Base-by-base conservation (phyloP, 2,329 filamentous ascomycete genomes). In the Colletotrichum lentis region DNA sequence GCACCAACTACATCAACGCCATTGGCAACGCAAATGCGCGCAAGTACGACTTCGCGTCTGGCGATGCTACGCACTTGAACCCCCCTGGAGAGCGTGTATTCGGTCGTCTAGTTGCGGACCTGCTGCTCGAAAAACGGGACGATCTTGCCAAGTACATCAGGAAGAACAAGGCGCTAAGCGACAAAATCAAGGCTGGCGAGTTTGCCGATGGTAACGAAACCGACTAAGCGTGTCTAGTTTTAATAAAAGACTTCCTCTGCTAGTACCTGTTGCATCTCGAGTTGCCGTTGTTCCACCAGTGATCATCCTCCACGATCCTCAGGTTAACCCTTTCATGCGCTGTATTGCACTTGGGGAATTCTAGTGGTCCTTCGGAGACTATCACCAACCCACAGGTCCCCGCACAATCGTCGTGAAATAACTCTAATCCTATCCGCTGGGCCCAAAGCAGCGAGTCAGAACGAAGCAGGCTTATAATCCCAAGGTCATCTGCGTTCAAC, bases 21-120 rank as follows among this genome's bases (percentile, higher is more conserved):
- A 85, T 88, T 59, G 85, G 86, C 0, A 76, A 80, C 41, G 71
- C 74, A 0, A 80, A 81, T 6, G 81, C 83, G 0, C 77, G 79
- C 39, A 77, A 72, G 47, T 87, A 87, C 53, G 84, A 88, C 67
- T 73, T 81, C 27, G 71, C 71, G 22, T 70, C 77, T 2, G 76
- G 74, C 4, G 88, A 90, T 72, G 76, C 78, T 54, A 89, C 87
- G 1, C 88, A 90, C 76, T 71, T 90, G 37, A 89, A 88, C 72
- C 73, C 74, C 2, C 77, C 79, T 65, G 87, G 87, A 0, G 82
- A 80, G 35, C 77, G 81, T 1, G 85, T 90, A 0, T 90, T 90
- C 76, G 83, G 85, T 0, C 81, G 85, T 44, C 80, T 90, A 73
- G 84, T 89, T 22, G 83, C 82, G 2, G 84, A 87, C 67, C 75